Conservation (phyloP, 1,284 basidiomycete species). For the Cystobasidiaceae sp. region DNA sequence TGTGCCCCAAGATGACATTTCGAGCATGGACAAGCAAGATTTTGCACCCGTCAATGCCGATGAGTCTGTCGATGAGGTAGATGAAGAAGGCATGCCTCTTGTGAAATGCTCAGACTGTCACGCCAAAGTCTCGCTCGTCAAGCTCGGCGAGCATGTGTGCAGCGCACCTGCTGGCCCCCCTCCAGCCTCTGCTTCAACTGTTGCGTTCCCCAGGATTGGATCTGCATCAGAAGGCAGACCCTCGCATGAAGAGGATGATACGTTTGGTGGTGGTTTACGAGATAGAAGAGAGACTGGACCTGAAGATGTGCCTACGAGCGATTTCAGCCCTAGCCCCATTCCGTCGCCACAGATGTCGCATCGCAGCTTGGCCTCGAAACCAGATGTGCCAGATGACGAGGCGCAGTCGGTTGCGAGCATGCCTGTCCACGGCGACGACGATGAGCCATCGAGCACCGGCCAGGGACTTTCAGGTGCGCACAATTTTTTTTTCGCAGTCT, state of each 20-base stretch:
- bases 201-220: slow-evolving; percentile 16
- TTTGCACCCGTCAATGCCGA: neutral
- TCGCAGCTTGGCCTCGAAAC: neutral
- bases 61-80: slow-evolving; percentile 6
- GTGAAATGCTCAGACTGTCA: slow-evolving; percentile 40
- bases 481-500: no score
- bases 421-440: no score
- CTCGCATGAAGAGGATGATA: neutral
- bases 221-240: neutral
- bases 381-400: slow-evolving; percentile 20
- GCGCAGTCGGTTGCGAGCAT: neutral
- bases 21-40: neutral
- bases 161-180: slow-evolving; percentile 1
- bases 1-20: neutral
- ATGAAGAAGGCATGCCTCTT: slow-evolving; percentile 34
- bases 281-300: slow-evolving; percentile 10
- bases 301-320: slow-evolving; percentile 23
- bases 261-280: neutral
- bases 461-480: no score
- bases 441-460: no score
- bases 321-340: slow-evolving; percentile 14
- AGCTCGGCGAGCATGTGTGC: slow-evolving; percentile 31
- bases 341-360: slow-evolving; percentile 3
- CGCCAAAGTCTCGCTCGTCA: slow-evolving; percentile 33
- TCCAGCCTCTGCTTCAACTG: neutral